Conservation (phyloP, 2,329 filamentous ascomycete genomes). For the Aspergillus viridinutans region DNA sequence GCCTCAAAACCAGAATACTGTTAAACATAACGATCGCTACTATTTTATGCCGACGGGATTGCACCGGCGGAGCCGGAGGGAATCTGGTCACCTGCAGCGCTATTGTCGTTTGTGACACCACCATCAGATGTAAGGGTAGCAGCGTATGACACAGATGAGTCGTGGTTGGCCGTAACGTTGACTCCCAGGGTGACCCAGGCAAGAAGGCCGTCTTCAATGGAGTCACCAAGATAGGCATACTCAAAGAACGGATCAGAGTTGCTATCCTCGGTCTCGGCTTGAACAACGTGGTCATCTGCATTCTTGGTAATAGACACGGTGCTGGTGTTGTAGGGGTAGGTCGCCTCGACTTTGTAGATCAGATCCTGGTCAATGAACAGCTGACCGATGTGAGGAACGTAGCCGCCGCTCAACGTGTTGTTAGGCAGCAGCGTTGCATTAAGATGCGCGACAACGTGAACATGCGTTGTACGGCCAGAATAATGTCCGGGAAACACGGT, state of each 20-base stretch:
- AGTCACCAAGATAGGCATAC: constrained; percentile 52
- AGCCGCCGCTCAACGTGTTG: constrained; percentile 36
- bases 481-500: constrained; percentile 42
- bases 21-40: too few relatives aligned
- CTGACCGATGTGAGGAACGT: constrained; percentile 56
- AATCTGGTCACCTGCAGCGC: too few relatives aligned
- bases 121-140: too few relatives aligned
- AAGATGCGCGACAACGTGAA: constrained; percentile 42
- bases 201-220: constrained; percentile 39
- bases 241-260: constrained; percentile 54
- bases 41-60: too few relatives aligned
- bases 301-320: constrained; percentile 35
- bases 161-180: too few relatives aligned
- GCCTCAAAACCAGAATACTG: too few relatives aligned
- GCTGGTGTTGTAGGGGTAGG: constrained; percentile 23
- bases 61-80: too few relatives aligned
- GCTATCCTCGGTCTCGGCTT: constrained; percentile 42
- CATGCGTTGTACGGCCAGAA: constrained; percentile 39
- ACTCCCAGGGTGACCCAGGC: too few relatives aligned
- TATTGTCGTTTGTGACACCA: too few relatives aligned
- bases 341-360: constrained; percentile 47
- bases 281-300: constrained; percentile 40
- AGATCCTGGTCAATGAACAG: constrained; percentile 54
- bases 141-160: too few relatives aligned
- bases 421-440: constrained; percentile 34